phyloP scores from a whole-genome alignment of 306 rosid genomes.

The Cucurbita argyrosperma region DNA sequence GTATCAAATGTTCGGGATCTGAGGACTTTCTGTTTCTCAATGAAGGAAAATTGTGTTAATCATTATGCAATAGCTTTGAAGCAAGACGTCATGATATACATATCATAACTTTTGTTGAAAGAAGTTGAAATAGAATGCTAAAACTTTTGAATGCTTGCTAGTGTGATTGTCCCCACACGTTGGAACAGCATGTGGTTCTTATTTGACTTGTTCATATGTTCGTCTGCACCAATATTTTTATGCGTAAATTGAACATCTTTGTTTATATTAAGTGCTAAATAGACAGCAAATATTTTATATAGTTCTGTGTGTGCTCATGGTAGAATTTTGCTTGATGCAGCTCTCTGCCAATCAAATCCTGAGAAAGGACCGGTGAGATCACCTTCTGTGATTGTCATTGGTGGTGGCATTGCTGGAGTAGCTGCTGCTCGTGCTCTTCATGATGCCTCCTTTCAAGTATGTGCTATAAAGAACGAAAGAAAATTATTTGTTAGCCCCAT shows the following conservation, averaged over 20 bases:
- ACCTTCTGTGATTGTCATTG: constrained; percentile 88
- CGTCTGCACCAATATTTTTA: background rate
- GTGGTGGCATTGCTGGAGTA: constrained; percentile 88
- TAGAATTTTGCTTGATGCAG: constrained; percentile 22
- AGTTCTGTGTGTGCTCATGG: background rate
- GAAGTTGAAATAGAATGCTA: background rate
- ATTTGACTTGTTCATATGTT: background rate
- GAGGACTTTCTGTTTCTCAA: background rate
- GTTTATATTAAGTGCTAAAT: background rate
- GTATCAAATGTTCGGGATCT: background rate
- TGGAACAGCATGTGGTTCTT: background rate
- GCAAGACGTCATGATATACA: background rate
- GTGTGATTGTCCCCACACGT: background rate
- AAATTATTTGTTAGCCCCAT: background rate
- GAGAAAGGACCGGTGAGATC: constrained; percentile 34
- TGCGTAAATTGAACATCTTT: background rate
- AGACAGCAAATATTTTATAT: constrained; percentile 4
- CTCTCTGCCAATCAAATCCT: constrained; percentile 29
- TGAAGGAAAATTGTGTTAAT: background rate
- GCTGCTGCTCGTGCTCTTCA: constrained; percentile 91
- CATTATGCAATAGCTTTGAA: background rate
- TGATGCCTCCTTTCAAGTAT: constrained; percentile 85
- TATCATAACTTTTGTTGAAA: background rate
- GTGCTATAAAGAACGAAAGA: background rate
- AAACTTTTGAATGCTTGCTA: background rate